Conservation (phyloP, 305 asterid genomes). For the Solanum hybrid region DNA sequence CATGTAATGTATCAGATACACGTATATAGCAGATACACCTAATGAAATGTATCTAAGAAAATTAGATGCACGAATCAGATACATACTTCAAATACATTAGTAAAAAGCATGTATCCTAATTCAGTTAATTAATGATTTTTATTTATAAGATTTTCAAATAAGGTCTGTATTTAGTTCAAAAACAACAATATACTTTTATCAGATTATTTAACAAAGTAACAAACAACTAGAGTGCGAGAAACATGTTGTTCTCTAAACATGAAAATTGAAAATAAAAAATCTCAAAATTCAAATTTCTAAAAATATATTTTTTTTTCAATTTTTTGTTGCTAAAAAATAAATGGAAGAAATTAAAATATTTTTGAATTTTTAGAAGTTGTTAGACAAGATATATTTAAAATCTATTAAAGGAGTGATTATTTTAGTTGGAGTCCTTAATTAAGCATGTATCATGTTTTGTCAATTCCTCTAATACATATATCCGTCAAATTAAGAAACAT, state of each 20-base stretch:
- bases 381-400: neutral
- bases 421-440: no score
- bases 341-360: no score
- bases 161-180: no score
- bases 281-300: neutral
- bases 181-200: neutral
- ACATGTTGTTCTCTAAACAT: neutral
- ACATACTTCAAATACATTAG: no score
- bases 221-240: neutral
- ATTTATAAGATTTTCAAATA: no score
- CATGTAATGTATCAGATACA: no score
- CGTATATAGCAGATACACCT: no score
- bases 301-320: no score
- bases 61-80: no score
- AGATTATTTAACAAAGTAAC: neutral
- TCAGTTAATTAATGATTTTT: no score
- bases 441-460: neutral
- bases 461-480: neutral
- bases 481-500: neutral
- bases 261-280: neutral
- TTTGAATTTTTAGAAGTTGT: neutral
- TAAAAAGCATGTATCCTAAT: no score
- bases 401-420: neutral
- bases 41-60: no score
- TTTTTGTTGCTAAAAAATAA: neutral